Evolutionary conservation across 2,329 filamentous ascomycete genomes (phyloP), one percentile per base, ranked within the genome.

Genomic region (Didymella arachidicola): DNA sequence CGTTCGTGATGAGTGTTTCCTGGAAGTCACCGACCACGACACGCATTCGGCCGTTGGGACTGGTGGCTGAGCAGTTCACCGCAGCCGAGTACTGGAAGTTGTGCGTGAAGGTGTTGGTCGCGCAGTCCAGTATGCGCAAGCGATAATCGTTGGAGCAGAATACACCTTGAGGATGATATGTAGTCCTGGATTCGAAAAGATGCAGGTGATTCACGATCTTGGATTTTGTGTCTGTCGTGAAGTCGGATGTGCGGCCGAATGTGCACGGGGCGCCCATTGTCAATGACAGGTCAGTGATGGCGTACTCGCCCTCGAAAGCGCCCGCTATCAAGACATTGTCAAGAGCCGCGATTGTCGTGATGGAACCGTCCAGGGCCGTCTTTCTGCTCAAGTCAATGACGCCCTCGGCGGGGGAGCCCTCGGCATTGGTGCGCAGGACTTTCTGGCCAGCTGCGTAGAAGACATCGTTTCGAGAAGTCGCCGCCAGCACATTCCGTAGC

Each of bases 31-130:
- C 90, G 0, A 92, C 90, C 62, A 93, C 82, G 16, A 88, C 86
- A 47, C 91, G 87, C 65, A 93, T 80, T 3, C 90, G 86, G 53
- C 86, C 83, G 70, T 93, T 88, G 0, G 90, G 87, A 1, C 89
- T 91, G 1, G 90, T 82, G 1, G 89, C 87, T 1, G 89, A 86
- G 77, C 89, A 92, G 75, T 94, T 94, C 60, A 92, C 81, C 2
- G 89, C 82, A 64, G 85, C 83, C 0, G 82, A 75, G 71, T 89
- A 92, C 44, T 74, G 78, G 60, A 82, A 80, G 30, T 83, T 78
- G 36, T 82, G 79, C 5, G 86, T 78, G 61, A 90, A 86, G 25
- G 79, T 83, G 61, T 89, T 84, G 4, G 86, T 83, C 32, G 73
- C 75, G 65, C 81, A 81, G 67, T 87, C 84, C 29, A 87, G 78